phyloP scores from a whole-genome alignment of 2,329 filamentous ascomycete species.

The Verticillium dahliae region DNA sequence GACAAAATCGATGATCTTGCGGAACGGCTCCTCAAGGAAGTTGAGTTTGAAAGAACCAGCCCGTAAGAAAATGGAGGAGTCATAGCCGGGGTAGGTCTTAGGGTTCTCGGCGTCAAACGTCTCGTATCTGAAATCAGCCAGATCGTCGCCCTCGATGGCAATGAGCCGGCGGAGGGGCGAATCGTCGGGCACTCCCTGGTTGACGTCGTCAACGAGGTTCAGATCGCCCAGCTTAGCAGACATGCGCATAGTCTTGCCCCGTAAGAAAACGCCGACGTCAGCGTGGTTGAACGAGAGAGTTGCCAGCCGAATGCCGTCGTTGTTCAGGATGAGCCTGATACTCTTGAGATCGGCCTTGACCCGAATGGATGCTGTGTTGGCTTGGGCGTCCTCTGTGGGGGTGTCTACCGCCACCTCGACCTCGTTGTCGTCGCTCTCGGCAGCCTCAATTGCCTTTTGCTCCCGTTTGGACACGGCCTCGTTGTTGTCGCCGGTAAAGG shows the following conservation, averaged over 20 bases:
- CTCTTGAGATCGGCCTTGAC: slow-evolving; percentile 92
- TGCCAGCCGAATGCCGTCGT: slow-evolving; percentile 90
- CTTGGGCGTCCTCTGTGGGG: slow-evolving; percentile 2
- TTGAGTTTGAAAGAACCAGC: slow-evolving; percentile 96
- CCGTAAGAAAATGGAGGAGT: slow-evolving; percentile 82
- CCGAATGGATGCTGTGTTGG: slow-evolving; percentile 67
- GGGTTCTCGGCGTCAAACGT: slow-evolving; percentile 72
- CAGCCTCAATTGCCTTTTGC: slow-evolving; percentile 27
- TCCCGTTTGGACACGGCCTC: slow-evolving; percentile 20
- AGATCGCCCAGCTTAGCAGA: slow-evolving; percentile 82
- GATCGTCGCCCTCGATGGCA: slow-evolving; percentile 89
- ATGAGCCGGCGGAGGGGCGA: slow-evolving; percentile 82
- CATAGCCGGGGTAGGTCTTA: slow-evolving; percentile 83
- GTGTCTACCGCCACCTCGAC: slow-evolving; percentile 18
- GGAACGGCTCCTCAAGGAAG: slow-evolving; percentile 93
- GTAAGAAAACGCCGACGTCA: slow-evolving; percentile 82
- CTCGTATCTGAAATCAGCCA: slow-evolving; percentile 96
- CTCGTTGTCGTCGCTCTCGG: slow-evolving; percentile 27
- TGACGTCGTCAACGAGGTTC: slow-evolving; percentile 86
- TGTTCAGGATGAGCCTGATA: slow-evolving; percentile 91
- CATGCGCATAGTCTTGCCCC: slow-evolving; percentile 80
- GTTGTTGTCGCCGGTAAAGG: slow-evolving; percentile 65
- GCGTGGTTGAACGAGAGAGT: slow-evolving; percentile 90
- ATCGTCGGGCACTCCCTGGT: slow-evolving; percentile 75
- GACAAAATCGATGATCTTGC: slow-evolving; percentile 95